Conservation (phyloP, 208 protist genomes). For the Wallacemonas sp. region DNA sequence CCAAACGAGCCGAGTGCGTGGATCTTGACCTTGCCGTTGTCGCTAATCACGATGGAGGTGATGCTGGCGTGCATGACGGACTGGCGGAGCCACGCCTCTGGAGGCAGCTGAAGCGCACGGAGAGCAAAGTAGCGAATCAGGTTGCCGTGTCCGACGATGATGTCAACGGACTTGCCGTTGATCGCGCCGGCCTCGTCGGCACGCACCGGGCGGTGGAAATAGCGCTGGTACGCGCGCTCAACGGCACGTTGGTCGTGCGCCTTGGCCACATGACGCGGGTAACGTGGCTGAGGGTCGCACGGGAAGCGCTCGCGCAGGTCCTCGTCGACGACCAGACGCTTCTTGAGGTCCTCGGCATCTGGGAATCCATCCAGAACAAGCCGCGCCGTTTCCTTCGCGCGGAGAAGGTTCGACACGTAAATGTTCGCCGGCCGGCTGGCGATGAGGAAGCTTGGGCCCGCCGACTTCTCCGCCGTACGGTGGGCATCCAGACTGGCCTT, state of each 20-base stretch:
- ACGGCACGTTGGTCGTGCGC: slow-evolving; percentile 41
- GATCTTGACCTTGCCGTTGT: slow-evolving; percentile 53
- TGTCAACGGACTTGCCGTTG: slow-evolving; percentile 49
- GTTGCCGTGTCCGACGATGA: slow-evolving; percentile 86
- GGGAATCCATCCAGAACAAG: slow-evolving; percentile 54
- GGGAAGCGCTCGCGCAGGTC: slow-evolving; percentile 61
- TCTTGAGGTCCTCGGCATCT: slow-evolving; percentile 8
- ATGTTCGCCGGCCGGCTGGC: slow-evolving; percentile 31
- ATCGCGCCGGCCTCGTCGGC: slow-evolving; percentile 18
- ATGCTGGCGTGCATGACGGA: slow-evolving; percentile 73
- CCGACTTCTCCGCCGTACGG: slow-evolving; percentile 14
- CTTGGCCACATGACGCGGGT: slow-evolving; percentile 17
- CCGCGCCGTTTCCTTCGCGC: slow-evolving; percentile 63
- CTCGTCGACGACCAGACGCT: slow-evolving; percentile 31
- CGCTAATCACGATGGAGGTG: slow-evolving; percentile 60
- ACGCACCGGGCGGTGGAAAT: slow-evolving; percentile 60
- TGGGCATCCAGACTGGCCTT: slow-evolving; percentile 7
- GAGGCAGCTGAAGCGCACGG: slow-evolving; percentile 81
- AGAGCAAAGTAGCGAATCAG: slow-evolving; percentile 87
- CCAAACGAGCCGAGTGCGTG: slow-evolving; percentile 47
- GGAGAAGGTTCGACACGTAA: slow-evolving; percentile 63
- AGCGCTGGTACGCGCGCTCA: slow-evolving; percentile 61
- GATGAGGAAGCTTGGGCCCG: slow-evolving; percentile 30
- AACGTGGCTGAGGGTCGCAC: slow-evolving; percentile 51
- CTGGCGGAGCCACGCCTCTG: slow-evolving; percentile 79